phyloP scores from a whole-genome alignment of 2,329 filamentous ascomycete species.

The Uncinocarpus reesii region DNA sequence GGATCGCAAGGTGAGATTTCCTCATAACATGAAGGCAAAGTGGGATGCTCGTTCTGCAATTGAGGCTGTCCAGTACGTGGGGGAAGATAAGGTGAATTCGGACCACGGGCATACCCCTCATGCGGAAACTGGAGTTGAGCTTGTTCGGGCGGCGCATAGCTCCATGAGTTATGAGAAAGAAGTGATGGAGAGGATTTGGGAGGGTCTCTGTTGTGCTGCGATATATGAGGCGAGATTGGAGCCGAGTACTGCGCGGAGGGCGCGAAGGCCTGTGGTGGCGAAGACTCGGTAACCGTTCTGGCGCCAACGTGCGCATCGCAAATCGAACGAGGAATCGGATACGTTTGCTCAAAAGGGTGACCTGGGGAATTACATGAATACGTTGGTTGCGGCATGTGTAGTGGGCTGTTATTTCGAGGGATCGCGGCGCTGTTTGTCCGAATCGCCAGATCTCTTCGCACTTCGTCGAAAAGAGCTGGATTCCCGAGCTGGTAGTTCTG shows the following conservation, averaged over 20 bases:
- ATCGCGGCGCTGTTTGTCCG: not conserved
- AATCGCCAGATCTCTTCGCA: not conserved
- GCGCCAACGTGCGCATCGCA: not conserved
- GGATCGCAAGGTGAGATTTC: not conserved
- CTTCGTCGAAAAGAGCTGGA: not conserved
- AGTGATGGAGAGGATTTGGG: not conserved
- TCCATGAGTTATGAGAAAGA: not conserved
- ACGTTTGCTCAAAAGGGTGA: not conserved
- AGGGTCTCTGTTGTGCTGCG: not conserved
- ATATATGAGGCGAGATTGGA: constrained; percentile 1
- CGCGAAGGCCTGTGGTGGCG: not conserved
- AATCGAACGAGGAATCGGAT: not conserved
- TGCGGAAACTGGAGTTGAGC: not conserved
- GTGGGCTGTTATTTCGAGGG: not conserved
- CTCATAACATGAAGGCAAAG: not conserved
- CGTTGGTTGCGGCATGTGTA: not conserved
- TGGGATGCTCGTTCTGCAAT: not conserved
- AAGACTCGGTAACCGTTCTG: not conserved
- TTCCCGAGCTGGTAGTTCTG: not conserved
- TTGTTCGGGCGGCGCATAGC: constrained; percentile 6
- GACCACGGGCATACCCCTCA: not conserved
- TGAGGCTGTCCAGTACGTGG: not conserved
- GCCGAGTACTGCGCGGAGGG: constrained; percentile 2
- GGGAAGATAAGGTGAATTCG: not conserved
- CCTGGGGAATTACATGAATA: not conserved